phyloP scores from a whole-genome alignment of 805 yeast genomes.

The Jamesozyma lodderae region DNA sequence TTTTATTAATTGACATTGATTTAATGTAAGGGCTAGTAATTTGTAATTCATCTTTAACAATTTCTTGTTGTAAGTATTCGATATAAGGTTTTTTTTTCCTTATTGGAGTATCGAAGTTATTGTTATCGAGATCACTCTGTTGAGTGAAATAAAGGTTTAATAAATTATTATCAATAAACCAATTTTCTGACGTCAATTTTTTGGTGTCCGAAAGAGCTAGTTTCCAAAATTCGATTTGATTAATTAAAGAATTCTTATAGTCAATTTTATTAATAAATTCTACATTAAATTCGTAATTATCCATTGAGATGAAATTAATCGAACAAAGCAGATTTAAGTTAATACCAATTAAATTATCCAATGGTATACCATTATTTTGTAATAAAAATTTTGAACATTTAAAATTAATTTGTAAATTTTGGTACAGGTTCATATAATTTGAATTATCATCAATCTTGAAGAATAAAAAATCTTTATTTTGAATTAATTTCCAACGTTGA shows the following conservation, averaged over 20 bases:
- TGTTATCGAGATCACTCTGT: neutral
- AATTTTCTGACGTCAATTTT: too few species aligned
- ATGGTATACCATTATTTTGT: neutral
- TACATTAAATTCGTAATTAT: neutral
- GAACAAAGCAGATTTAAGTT: conserved; percentile 3
- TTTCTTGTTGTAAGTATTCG: conserved; percentile 16
- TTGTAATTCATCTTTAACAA: conserved; percentile 12
- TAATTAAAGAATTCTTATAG: neutral
- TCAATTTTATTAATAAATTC: neutral
- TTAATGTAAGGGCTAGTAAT: conserved; percentile 14
- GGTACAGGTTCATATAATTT: conserved; percentile 11
- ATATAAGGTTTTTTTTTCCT: conserved; percentile 6
- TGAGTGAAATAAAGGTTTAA: neutral
- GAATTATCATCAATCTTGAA: conserved; percentile 23
- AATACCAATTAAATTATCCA: neutral
- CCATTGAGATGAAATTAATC: conserved; percentile 1
- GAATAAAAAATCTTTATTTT: conserved; percentile 14
- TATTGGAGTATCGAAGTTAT: neutral
- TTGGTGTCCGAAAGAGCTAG: neutral
- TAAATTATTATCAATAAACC: neutral
- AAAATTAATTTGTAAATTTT: too few species aligned
- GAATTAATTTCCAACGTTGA: conserved; percentile 8
- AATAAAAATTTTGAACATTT: neutral
- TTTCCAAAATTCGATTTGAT: neutral
- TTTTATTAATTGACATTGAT: neutral